phyloP scores from a whole-genome alignment of 495 filamentous ascomycete species.

The Cercophora scortea region DNA sequence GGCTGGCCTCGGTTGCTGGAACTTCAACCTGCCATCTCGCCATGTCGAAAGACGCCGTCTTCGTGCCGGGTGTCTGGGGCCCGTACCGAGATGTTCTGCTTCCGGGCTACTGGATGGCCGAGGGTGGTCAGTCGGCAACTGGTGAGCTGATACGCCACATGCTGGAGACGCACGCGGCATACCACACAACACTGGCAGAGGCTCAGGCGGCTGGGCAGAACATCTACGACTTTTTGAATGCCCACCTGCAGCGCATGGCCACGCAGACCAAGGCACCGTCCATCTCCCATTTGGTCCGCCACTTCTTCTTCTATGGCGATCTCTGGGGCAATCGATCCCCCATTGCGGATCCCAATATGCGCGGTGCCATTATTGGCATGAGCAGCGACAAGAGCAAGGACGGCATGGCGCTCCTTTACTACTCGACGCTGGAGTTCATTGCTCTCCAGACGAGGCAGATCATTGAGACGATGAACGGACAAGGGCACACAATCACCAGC shows the following conservation, averaged over 20 bases:
- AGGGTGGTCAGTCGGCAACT: conserved; percentile 92
- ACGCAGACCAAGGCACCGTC: conserved; percentile 59
- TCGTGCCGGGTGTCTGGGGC: conserved; percentile 92
- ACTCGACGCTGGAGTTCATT: conserved; percentile 93
- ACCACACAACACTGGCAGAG: conserved; percentile 64
- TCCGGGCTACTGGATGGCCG: conserved; percentile 88
- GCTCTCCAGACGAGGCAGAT: conserved; percentile 94
- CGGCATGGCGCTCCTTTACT: conserved; percentile 83
- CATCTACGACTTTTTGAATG: conserved; percentile 91
- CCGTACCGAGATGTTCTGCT: conserved; percentile 91
- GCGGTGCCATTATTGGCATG: conserved; percentile 77
- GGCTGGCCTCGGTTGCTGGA: conserved; percentile 90
- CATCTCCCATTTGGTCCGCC: conserved; percentile 76
- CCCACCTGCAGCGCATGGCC: conserved; percentile 70
- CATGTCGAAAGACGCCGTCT: conserved; percentile 86
- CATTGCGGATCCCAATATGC: conserved; percentile 86
- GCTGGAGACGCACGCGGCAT: conserved; percentile 86
- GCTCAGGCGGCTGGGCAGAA: conserved; percentile 71
- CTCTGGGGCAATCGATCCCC: conserved; percentile 97
- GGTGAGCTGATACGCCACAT: conserved; percentile 91
- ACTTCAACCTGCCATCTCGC: conserved; percentile 96
- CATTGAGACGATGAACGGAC: conserved; percentile 79
- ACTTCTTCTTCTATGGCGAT: conserved; percentile 98
- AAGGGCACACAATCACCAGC: conserved; percentile 75
- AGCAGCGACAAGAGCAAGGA: conserved; percentile 78